These are phyloP conservation scores for Fistulifera pelliculosa DNA, from an alignment of 108 stramenopile species.

Conservation along the genomic window DNA sequence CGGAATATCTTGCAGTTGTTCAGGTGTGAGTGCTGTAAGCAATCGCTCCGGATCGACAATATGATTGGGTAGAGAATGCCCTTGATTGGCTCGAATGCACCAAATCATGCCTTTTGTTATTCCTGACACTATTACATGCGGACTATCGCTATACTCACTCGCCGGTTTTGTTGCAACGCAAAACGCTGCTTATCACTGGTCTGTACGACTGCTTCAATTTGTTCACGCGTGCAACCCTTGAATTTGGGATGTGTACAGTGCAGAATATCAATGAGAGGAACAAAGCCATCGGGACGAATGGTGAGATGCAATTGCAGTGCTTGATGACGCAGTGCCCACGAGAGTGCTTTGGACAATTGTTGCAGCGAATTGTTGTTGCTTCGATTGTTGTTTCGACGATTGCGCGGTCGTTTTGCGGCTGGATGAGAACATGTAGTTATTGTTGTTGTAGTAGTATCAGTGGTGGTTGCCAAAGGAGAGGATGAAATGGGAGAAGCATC, in stretches of 20 bases:
- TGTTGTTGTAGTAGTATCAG: too few species aligned
- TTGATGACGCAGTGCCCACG: slow-evolving; percentile 66
- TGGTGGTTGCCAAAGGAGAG: too few species aligned
- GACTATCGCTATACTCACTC: slow-evolving; percentile 9
- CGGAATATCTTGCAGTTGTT: slow-evolving; percentile 29
- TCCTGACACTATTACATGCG: background rate
- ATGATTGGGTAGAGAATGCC: slow-evolving; percentile 43
- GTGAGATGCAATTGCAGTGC: slow-evolving; percentile 48
- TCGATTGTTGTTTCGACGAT: too few species aligned
- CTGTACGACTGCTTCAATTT: slow-evolving; percentile 47
- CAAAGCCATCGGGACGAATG: slow-evolving; percentile 58
- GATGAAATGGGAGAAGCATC: too few species aligned
- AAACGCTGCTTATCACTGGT: slow-evolving; percentile 68
- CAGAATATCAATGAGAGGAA: slow-evolving; percentile 49
- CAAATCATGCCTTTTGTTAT: slow-evolving; percentile 17
- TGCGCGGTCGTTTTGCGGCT: too few species aligned
- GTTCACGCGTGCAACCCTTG: slow-evolving; percentile 27
- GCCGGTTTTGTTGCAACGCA: slow-evolving; percentile 27
- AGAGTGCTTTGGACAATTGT: slow-evolving; percentile 44
- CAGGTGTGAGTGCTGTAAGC: slow-evolving; percentile 31
- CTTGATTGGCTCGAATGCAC: slow-evolving; percentile 83
- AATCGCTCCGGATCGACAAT: slow-evolving; percentile 40
- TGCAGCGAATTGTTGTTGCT: too few species aligned
- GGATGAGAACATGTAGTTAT: too few species aligned
- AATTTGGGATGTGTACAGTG: slow-evolving; percentile 39